Evolutionary conservation across 768 basidiomycete genomes (phyloP).

Genomic region (Serendipita vermifera): DNA sequence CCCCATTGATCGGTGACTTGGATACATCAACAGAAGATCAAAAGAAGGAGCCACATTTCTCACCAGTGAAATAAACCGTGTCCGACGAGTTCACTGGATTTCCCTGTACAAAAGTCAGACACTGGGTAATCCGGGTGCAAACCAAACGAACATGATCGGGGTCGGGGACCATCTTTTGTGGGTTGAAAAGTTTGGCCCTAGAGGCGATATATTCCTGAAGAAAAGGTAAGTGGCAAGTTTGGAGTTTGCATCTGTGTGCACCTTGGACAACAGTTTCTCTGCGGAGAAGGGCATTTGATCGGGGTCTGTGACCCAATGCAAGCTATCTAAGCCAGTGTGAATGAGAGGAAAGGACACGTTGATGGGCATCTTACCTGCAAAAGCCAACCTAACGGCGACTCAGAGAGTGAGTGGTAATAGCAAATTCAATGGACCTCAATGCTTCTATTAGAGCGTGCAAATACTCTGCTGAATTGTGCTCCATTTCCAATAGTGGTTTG

Average conservation of each 20-base stretch:
- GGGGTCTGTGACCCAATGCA: conserved; percentile 89
- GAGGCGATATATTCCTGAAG: conserved; percentile 65
- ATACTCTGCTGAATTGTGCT: conserved; percentile 85
- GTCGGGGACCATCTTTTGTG: conserved; percentile 46
- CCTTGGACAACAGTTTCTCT: conserved; percentile 73
- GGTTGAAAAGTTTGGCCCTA: conserved; percentile 70
- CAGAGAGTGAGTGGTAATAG: conserved; percentile 31
- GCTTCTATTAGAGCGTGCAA: conserved; percentile 79
- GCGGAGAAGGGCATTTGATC: conserved; percentile 66
- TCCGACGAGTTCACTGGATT: conserved; percentile 76
- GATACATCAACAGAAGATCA: background rate
- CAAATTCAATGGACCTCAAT: conserved; percentile 42
- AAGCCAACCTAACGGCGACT: conserved; percentile 31
- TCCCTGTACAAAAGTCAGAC: conserved; percentile 38
- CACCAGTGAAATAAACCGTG: conserved; percentile 87
- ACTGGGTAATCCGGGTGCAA: background rate
- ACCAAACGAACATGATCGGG: conserved; percentile 46
- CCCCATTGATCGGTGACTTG: conserved; percentile 75
- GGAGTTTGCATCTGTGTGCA: conserved; percentile 20
- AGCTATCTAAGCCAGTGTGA: conserved; percentile 43
- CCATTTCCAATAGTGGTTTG: conserved; percentile 58
- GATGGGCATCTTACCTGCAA: conserved; percentile 43
- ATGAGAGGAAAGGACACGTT: background rate
- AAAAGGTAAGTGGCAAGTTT: conserved; percentile 1
- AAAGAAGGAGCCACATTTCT: conserved; percentile 10